These are phyloP conservation scores for Amanita jacksonii DNA, from an alignment of 768 basidiomycete genomes.

Conservation along the genomic window DNA sequence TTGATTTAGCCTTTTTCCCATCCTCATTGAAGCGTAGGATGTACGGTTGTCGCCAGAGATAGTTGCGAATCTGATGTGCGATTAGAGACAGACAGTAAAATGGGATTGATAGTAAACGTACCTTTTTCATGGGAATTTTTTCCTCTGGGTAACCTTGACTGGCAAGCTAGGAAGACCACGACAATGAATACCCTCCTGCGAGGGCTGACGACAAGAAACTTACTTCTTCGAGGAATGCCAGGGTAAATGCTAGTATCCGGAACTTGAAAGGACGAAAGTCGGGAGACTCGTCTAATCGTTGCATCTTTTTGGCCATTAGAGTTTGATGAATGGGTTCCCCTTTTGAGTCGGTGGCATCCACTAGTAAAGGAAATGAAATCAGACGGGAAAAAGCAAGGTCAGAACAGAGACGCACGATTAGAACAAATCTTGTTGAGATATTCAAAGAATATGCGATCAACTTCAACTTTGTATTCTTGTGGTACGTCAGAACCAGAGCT, in stretches of 20 bases:
- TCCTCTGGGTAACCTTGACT: constrained; percentile 85
- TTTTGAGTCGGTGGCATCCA: constrained; percentile 88
- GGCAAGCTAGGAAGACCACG: constrained; percentile 48
- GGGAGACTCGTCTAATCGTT: constrained; percentile 87
- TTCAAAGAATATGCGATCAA: constrained; percentile 87
- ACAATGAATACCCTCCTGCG: neutral
- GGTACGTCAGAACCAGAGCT: constrained; percentile 49
- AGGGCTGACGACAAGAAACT: constrained; percentile 13
- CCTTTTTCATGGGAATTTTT: constrained; percentile 95
- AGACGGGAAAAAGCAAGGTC: constrained; percentile 12
- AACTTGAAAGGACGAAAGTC: constrained; percentile 99
- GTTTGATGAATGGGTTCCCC: constrained; percentile 97
- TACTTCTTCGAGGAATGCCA: constrained; percentile 90
- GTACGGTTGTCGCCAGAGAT: constrained; percentile 89
- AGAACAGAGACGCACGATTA: constrained; percentile 53
- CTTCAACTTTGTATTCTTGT: constrained; percentile 68
- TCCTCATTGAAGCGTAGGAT: constrained; percentile 98
- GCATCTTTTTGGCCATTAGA: constrained; percentile 99
- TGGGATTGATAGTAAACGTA: constrained; percentile 24
- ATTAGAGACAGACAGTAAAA: constrained; percentile 12
- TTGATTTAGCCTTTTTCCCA: constrained; percentile 98
- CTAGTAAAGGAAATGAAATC: constrained; percentile 30
- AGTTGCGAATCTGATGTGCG: constrained; percentile 66
- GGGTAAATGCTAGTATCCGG: constrained; percentile 95
- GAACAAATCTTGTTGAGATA: constrained; percentile 86